A percentile compares a stretch with the other conserved stretches of the same genome.
Conservation (phyloP, 768 basidiomycete species). For the Psilocybe subaeruginosa region DNA sequence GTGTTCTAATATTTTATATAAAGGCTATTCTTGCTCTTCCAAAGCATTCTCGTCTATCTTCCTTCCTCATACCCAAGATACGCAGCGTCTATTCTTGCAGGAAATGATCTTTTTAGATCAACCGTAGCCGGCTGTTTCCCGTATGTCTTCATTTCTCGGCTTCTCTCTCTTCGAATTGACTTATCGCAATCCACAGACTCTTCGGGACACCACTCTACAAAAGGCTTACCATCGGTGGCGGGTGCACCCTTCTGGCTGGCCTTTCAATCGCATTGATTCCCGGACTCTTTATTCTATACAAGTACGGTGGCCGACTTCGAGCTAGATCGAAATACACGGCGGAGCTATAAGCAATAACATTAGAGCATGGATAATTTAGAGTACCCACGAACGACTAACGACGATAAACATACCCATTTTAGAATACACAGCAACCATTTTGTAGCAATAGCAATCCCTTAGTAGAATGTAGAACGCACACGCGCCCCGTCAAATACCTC, state of each 20-base stretch:
- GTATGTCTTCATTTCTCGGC: neutral
- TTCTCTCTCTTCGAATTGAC: neutral
- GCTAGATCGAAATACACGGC: neutral
- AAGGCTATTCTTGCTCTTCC: neutral
- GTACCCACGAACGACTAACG: neutral
- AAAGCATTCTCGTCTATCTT: neutral
- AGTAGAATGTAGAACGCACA: no score
- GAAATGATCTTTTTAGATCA: neutral
- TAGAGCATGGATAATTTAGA: neutral
- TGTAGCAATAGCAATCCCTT: no score
- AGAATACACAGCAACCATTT: no score
- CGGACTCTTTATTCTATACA: neutral
- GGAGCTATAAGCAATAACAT: neutral
- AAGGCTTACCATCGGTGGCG: neutral
- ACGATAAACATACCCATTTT: no score
- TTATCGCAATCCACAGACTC: neutral
- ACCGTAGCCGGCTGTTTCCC: conserved; percentile 4
- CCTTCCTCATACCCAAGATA: neutral
- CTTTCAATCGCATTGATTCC: conserved; percentile 1
- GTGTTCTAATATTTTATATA: no score
- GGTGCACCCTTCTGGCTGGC: neutral
- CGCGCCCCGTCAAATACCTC: no score
- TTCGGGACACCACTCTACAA: neutral
- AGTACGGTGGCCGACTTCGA: neutral
- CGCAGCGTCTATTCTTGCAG: neutral